Evolutionary conservation across 2,329 filamentous ascomycete species (phyloP).

Genomic region (Verruconis gallopava): DNA sequence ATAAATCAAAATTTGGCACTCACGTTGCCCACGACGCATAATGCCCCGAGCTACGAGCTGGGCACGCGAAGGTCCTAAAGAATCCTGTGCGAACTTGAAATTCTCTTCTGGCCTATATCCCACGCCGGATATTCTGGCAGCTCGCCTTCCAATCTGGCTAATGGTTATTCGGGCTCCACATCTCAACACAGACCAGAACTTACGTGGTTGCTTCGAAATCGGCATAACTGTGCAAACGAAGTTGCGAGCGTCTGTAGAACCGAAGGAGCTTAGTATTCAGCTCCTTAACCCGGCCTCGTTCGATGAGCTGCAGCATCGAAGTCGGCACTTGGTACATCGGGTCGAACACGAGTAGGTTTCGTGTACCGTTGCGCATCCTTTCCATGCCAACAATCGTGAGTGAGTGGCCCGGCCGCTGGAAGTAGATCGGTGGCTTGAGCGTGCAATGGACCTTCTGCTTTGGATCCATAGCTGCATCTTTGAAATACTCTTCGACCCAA

Average conservation of each 20-base stretch:
- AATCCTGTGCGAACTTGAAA: no score
- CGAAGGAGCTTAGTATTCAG: conserved; percentile 43
- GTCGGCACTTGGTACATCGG: conserved; percentile 64
- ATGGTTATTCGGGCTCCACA: neutral
- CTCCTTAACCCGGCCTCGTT: conserved; percentile 31
- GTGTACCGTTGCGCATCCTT: conserved; percentile 46
- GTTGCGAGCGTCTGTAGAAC: conserved; percentile 56
- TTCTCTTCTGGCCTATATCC: conserved; percentile 11
- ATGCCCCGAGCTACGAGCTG: no score
- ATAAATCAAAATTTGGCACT: no score
- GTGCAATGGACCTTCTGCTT: conserved; percentile 52
- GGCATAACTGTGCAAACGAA: conserved; percentile 55
- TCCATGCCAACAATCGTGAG: conserved; percentile 83
- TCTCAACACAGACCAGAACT: conserved; percentile 17
- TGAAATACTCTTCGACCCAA: conserved; percentile 64
- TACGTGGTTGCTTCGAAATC: conserved; percentile 73
- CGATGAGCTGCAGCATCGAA: conserved; percentile 45
- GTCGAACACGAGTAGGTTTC: conserved; percentile 75
- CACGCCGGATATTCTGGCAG: conserved; percentile 9
- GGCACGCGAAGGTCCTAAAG: no score
- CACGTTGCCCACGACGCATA: no score
- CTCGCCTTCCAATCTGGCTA: conserved; percentile 2
- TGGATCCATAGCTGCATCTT: neutral
- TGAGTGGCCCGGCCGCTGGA: conserved; percentile 84
- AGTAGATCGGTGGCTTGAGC: conserved; percentile 68